These are phyloP conservation scores for Citrus medica DNA, from an alignment of 345 rosid genomes.

Conservation along the genomic window DNA sequence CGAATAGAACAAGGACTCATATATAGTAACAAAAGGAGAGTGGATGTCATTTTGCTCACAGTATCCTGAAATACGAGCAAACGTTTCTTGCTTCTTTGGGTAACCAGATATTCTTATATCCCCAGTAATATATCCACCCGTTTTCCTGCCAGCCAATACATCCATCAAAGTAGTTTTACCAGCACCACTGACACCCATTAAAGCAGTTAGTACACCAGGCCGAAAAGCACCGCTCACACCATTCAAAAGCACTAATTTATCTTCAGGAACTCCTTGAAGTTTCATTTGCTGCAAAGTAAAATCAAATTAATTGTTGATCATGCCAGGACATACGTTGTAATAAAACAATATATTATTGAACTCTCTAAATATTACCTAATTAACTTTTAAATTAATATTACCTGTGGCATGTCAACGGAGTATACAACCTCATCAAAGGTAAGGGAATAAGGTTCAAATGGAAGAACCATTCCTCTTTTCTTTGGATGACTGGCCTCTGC, in stretches of 20 bases:
- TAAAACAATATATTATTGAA: neutral
- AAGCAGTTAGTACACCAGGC: constrained; percentile 58
- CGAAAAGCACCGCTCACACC: constrained; percentile 51
- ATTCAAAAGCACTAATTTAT: constrained; percentile 43
- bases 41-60: constrained; percentile 65
- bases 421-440: constrained; percentile 56
- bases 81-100: constrained; percentile 56
- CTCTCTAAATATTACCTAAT: neutral
- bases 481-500: constrained; percentile 16
- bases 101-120: constrained; percentile 45
- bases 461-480: constrained; percentile 78
- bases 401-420: constrained; percentile 83
- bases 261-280: constrained; percentile 32
- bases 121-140: constrained; percentile 53
- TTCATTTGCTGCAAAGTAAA: constrained; percentile 47
- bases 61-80: constrained; percentile 53
- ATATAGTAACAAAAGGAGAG: constrained; percentile 50
- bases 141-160: constrained; percentile 57
- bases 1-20: constrained; percentile 49
- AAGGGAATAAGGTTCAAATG: constrained; percentile 69
- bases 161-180: constrained; percentile 64
- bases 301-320: neutral
- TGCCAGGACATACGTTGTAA: neutral
- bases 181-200: constrained; percentile 58
- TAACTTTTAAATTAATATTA: constrained; percentile 12